Conservation (phyloP, 345 rosid genomes). For the Eucalyptus globulus region DNA sequence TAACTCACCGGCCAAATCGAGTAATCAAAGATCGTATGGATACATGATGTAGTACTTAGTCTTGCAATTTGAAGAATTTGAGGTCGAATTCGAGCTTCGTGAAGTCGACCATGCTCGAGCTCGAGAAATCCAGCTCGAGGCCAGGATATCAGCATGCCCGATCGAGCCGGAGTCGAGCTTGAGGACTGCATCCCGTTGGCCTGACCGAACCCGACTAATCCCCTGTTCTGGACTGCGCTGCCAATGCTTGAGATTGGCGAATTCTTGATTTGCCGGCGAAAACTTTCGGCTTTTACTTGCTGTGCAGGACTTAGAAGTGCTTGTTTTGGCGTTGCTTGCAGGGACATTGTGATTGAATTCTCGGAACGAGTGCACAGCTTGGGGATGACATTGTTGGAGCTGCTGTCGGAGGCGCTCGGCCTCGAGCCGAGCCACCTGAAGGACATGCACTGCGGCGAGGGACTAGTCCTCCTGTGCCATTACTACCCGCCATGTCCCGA, state of each 20-base stretch:
- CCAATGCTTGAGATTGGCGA: neutral
- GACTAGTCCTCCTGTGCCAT: neutral
- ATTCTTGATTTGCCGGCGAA: neutral
- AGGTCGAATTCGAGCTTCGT: neutral
- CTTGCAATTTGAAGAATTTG: neutral
- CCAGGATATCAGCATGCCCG: neutral
- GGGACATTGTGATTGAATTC: neutral
- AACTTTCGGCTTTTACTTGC: neutral
- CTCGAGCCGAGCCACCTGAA: slow-evolving; percentile 1
- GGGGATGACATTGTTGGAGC: neutral
- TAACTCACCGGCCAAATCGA: neutral
- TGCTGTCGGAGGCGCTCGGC: slow-evolving; percentile 4
- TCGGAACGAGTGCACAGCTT: neutral
- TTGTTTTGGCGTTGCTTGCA: neutral
- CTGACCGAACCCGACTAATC: neutral
- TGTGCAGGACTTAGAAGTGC: neutral
- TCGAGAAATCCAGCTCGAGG: neutral
- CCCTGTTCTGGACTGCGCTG: neutral
- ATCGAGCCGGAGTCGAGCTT: neutral
- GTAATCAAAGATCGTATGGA: neutral
- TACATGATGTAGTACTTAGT: neutral
- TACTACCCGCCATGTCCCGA: slow-evolving; percentile 1
- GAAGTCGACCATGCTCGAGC: neutral
- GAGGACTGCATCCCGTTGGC: neutral
- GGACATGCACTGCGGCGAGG: neutral